phyloP scores from a whole-genome alignment of 139 green algal species.

The Micractinium conductrix region DNA sequence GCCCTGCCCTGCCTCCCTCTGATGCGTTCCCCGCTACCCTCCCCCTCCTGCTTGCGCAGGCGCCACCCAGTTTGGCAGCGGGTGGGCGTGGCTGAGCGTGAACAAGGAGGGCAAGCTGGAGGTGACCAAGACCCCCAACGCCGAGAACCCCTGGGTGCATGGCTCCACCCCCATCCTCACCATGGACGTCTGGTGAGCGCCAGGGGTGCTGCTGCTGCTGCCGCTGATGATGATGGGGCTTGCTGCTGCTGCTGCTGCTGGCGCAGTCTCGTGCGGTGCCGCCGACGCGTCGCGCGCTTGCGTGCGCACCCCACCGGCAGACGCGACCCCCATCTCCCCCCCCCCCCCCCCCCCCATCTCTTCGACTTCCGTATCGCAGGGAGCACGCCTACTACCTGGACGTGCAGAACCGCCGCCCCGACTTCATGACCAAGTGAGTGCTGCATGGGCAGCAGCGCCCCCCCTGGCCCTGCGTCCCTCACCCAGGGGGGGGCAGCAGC shows the following conservation, averaged over 20 bases:
- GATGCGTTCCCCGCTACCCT: not conserved
- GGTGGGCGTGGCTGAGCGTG: slow-evolving; percentile 93
- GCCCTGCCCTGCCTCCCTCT: not conserved
- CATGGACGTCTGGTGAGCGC: slow-evolving; percentile 87
- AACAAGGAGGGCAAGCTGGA: slow-evolving; percentile 82
- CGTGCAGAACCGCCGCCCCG: slow-evolving; percentile 70
- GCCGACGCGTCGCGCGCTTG: no score
- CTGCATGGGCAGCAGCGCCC: not conserved
- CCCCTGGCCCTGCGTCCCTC: no score
- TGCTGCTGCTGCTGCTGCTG: no score
- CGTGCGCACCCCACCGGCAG: not conserved
- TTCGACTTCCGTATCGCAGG: no score
- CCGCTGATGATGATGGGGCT: no score
- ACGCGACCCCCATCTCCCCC: not conserved
- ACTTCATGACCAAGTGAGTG: slow-evolving; percentile 76
- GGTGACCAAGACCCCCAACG: slow-evolving; percentile 95
- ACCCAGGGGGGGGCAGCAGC: no score
- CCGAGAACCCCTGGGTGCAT: slow-evolving; percentile 82
- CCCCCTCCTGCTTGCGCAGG: slow-evolving; percentile 32
- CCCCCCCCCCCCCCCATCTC: not conserved
- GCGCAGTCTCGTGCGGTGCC: no score
- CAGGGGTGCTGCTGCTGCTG: not conserved
- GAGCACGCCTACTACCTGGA: slow-evolving; percentile 37
- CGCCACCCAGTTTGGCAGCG: slow-evolving; percentile 91
- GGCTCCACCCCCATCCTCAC: slow-evolving; percentile 89